A percentile compares a stretch with the other conserved stretches of the same genome.
Evolutionary conservation across 257 asterid genomes (phyloP).

Genomic region (Asclepias syriaca): DNA sequence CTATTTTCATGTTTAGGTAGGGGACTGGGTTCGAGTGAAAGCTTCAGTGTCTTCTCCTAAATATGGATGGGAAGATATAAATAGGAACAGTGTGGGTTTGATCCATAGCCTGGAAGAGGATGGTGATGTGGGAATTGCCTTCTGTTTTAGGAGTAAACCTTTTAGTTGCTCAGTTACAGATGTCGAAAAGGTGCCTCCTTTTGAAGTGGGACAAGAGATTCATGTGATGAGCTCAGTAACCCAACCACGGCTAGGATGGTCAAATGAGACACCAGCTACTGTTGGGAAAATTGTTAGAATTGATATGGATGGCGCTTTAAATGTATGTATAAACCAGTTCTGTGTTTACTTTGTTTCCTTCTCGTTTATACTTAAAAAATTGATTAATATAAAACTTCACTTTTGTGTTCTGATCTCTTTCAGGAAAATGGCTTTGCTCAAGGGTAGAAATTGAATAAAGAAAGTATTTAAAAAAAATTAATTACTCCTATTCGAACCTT

Average conservation of each 20-base stretch:
- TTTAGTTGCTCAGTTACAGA: conserved; percentile 90
- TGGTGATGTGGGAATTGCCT: conserved; percentile 94
- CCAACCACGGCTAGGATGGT: conserved; percentile 98
- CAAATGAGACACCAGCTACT: conserved; percentile 84
- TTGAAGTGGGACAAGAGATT: conserved; percentile 83
- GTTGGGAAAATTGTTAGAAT: conserved; percentile 80
- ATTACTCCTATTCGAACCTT: not conserved
- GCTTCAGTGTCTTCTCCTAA: conserved; percentile 94
- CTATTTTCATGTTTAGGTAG: conserved; percentile 50
- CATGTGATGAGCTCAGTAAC: conserved; percentile 69
- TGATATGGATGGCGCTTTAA: conserved; percentile 94
- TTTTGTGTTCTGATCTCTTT: not conserved
- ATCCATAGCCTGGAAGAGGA: conserved; percentile 97
- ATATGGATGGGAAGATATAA: conserved; percentile 96
- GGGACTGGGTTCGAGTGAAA: conserved; percentile 90
- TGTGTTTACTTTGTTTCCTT: conserved; percentile 14
- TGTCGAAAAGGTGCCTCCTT: conserved; percentile 84
- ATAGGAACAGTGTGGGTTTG: conserved; percentile 75
- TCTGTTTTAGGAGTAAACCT: conserved; percentile 92
- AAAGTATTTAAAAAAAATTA: not conserved
- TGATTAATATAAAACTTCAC: not conserved
- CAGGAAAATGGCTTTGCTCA: not conserved
- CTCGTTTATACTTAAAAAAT: not conserved
- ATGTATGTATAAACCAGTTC: conserved; percentile 56
- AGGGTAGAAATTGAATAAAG: not conserved